Base-by-base conservation (phyloP, 768 basidiomycete genomes). In the Phaeolepiota aurea region DNA sequence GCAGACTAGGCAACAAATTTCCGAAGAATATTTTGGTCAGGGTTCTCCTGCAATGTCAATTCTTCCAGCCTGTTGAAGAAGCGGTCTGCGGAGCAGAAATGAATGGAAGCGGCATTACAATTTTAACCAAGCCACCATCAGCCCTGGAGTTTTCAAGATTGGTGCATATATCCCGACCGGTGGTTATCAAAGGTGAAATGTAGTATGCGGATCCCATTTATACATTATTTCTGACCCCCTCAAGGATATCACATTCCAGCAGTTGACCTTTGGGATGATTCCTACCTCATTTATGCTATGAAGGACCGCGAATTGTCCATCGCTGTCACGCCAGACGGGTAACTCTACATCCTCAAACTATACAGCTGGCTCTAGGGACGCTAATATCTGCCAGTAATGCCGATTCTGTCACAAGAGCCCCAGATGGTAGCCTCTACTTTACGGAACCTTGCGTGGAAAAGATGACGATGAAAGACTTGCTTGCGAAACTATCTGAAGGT, bases 251-350 rank as follows among this genome's bases (percentile, higher is more conserved):
- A 66, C 9, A 52, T 74, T 35, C 67, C 70, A n/a, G 71, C 71
- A 21, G 53, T 63, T 31, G 54, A 62, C 10, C 66, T 66, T 32
- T 94, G 90, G 91, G 67, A 75, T 9, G 64, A 81, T 53, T 64
- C 74, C 36, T 82, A 83, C 53, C 71, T 92, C 10, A 52, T 60
- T 10, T 48, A 65, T n/a, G 56, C 54, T 37, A 77, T 87, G 72
- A 77, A 70, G 2, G 59, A 73, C 3, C 57, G 57, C 19, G 40
- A 47, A 21, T 71, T 92, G 28, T 82, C 84, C 4, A 76, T 93
- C 20, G 86, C 89, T 1, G 69, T 84, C 31, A 92, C 90, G 3
- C 87, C 89, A 0, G 77, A 89, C 46, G 90, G 89, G 90, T 89
- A 47, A 47, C 72, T 44, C 20, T 11, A 28, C 15, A 4, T 14